Base-by-base conservation (phyloP, 2,329 filamentous ascomycete genomes). In the Dryadomyces sulphureus region DNA sequence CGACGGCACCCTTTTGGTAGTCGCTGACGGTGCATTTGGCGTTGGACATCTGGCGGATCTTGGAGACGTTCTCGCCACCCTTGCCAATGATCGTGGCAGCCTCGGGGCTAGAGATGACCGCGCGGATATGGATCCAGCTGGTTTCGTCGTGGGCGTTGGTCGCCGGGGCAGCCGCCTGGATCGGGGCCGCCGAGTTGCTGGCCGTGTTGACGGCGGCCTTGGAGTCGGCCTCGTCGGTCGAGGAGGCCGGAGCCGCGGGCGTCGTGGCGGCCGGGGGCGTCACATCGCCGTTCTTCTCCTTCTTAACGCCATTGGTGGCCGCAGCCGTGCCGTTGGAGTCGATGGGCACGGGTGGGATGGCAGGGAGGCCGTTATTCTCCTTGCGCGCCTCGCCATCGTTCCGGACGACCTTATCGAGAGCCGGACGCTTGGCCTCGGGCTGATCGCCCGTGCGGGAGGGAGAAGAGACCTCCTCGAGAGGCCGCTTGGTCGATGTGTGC, bases 21-120 rank as follows among this genome's bases (percentile, higher is more conserved):
- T 98, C 92, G 68, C 89, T 95, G 56, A 98, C 92, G 41, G 92
- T 98, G 70, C 92, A 98, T 68, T 96, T 96, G 54, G 92, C 92
- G 57, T 88, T 89, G 45, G 92, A 95, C 67, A 94, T 74, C 62
- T 86, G 87, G 55, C 92, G 81, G 60, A 98, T 96, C 67, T 94
- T 87, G 55, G 89, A 94, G 41, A 98, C 92, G 60, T 98, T 98
- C 71, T 98, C 92, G 61, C 92, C 92, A 52, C 89, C 90, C 68
- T 98, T 98, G 60, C 92, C 92, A 65, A 98, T 98, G 54, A 95
- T 87, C 42, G 92, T 98, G 35, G 92, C 92, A 54, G 92, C 92
- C 65, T 98, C 92, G 40, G 88, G 87, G 64, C 90, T 98, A 45
- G 90, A 94, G 57, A 98, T 98, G 57, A 95, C 89, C 47, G 92